phyloP scores from a whole-genome alignment of 2,329 filamentous ascomycete genomes.

The Thielaviopsis populi region DNA sequence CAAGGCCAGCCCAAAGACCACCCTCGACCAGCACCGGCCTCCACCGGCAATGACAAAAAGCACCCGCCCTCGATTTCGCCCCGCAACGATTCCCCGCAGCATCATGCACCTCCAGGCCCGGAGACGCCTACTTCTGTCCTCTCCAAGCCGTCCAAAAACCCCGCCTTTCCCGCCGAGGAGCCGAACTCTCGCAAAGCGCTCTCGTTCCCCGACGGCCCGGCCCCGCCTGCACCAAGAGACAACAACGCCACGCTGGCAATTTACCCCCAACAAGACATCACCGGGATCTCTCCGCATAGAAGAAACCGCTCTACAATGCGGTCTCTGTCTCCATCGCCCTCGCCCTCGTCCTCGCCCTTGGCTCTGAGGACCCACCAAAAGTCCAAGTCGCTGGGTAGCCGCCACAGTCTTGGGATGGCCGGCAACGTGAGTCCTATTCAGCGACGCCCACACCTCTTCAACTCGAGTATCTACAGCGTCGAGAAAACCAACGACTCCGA shows the following conservation, averaged over 20 bases:
- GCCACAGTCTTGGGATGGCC: not conserved
- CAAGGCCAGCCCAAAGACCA: too few species aligned
- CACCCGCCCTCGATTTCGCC: not conserved
- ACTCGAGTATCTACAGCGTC: slow-evolving; percentile 46
- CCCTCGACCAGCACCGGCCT: not conserved
- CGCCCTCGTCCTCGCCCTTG: not conserved
- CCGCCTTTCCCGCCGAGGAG: not conserved
- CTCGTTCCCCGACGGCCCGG: slow-evolving; percentile 7
- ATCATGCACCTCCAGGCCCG: not conserved
- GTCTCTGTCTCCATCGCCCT: slow-evolving; percentile 13
- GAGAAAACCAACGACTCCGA: slow-evolving; percentile 38
- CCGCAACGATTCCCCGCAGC: too few species aligned
- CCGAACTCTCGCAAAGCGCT: not conserved
- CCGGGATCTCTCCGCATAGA: slow-evolving; percentile 19
- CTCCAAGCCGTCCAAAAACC: not conserved
- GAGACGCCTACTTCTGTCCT: not conserved
- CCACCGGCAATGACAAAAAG: not conserved
- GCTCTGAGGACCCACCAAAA: slow-evolving; percentile 4
- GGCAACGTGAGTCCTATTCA: slow-evolving; percentile 2
- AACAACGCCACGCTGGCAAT: slow-evolving; percentile 13
- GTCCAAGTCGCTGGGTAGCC: slow-evolving; percentile 9
- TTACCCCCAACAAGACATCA: not conserved
- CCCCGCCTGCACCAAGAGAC: slow-evolving; percentile 20
- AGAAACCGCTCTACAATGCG: not conserved
- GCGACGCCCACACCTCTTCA: slow-evolving; percentile 17